Evolutionary conservation across 163 green algal genomes (phyloP), one percentile per base, ranked within the genome.

Genomic region (Volvox carteri): DNA sequence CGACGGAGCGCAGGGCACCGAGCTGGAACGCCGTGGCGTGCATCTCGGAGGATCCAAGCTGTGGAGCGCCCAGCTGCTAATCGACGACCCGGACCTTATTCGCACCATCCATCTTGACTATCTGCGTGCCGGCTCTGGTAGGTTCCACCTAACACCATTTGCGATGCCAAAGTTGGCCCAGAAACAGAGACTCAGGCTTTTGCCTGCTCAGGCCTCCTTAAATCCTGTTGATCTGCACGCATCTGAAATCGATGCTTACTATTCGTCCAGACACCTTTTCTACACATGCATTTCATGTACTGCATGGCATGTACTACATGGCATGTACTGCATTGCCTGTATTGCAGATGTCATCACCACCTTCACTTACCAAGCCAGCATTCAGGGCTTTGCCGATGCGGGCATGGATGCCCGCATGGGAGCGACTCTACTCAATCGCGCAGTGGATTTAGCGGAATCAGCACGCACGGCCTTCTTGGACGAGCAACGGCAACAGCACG

Each of bases 1-100:
- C 3, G 88, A 92, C 41, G 88, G 88, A 12, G 88, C 83, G 1
- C 75, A 87, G 37, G 88, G 88, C 1, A 92, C 88, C 1, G 88
- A 92, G 76, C 67, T 92, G 25, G 88, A 92, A 50, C 62, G 76
- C 21, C 48, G 83, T 12, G 88, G 88, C 14, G 76, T 88, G 44
- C 25, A 78, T 23, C 70, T 92, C 3, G 87, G 60, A 21, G 48
- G 25, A 0, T 72, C 56, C 12, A 90, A 79, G 67, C 67, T 92
- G 2, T 92, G 88, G 88, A 86, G 65, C 28, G 84, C 81, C 1
- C 72, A 86, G 50, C 76, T 90, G 1, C 65, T 92, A 12, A 84
- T 90, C 3, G 67, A 84, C 18, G 52, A 92, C 65, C 88, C 88
- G 2, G 76, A 58, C 30, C 33, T 90, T 6, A 35, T 92, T 1